Evolutionary conservation across 2,329 filamentous ascomycete species (phyloP).

Genomic region (Aspergillus ochraceus): DNA sequence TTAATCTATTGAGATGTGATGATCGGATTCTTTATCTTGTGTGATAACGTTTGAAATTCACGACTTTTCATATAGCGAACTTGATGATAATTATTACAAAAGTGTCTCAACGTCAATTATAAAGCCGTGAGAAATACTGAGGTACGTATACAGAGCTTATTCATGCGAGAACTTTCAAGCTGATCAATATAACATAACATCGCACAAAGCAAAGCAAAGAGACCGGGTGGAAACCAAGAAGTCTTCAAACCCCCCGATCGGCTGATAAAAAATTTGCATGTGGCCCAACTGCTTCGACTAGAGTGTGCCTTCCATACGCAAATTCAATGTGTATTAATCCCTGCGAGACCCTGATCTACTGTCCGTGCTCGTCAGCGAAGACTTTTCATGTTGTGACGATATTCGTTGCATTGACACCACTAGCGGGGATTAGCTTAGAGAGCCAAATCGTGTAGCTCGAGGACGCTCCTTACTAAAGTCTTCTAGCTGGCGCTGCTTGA

Average conservation of each 20-base stretch:
- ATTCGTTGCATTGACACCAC: slow-evolving; percentile 88
- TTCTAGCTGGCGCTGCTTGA: slow-evolving; percentile 79
- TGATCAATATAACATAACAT: neutral
- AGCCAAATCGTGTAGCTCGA: neutral
- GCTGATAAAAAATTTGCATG: neutral
- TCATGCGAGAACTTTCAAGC: neutral
- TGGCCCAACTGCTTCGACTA: neutral
- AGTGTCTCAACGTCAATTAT: neutral
- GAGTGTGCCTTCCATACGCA: neutral
- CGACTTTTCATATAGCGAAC: neutral
- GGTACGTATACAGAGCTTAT: neutral
- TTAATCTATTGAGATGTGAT: neutral
- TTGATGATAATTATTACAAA: neutral
- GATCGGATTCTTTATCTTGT: neutral
- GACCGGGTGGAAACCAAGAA: neutral
- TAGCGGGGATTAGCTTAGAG: slow-evolving; percentile 30
- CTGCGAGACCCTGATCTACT: neutral
- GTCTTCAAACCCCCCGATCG: neutral
- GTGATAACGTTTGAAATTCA: neutral
- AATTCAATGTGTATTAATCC: neutral
- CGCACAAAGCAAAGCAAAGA: neutral
- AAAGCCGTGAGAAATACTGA: neutral
- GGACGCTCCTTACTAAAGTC: slow-evolving; percentile 72
- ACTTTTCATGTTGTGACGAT: slow-evolving; percentile 90
- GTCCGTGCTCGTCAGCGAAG: slow-evolving; percentile 9